Percentiles rank a stretch among this genome's conserved stretches.
Evolutionary conservation across 768 basidiomycete genomes (phyloP).

Genomic region (Lactarius sanguifluus): DNA sequence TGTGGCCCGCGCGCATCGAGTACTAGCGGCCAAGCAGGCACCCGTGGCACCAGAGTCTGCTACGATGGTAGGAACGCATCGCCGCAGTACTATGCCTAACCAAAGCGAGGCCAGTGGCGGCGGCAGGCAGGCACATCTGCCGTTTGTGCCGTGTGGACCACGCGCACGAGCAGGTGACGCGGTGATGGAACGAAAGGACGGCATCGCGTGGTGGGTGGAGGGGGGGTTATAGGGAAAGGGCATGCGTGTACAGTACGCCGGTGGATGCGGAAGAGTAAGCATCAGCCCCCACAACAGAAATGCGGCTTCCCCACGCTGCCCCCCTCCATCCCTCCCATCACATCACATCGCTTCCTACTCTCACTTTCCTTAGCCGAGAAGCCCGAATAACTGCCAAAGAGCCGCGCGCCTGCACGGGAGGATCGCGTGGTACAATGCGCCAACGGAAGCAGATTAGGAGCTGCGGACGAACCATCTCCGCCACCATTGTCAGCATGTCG

Average conservation of each 20-base stretch:
- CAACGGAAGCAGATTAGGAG: neutral
- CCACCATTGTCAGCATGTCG: neutral
- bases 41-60: neutral
- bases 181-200: neutral
- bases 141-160: neutral
- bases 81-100: neutral
- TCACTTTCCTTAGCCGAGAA: neutral
- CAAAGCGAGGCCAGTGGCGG: neutral
- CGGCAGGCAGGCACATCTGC: constrained; percentile 1
- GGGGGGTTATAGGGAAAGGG: neutral
- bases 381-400: neutral
- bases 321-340: neutral
- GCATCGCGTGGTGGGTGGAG: neutral
- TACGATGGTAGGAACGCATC: neutral
- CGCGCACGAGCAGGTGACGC: neutral
- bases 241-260: neutral
- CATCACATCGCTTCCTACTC: neutral
- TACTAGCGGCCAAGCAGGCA: neutral
- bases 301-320: neutral
- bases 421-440: constrained; percentile 2
- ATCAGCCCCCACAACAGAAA: neutral
- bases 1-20: neutral
- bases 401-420: neutral
- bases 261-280: neutral
- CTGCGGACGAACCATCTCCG: neutral